Evolutionary conservation across 1,139 yeast species (phyloP).

Genomic region (Eremothecium cymbalariae): DNA sequence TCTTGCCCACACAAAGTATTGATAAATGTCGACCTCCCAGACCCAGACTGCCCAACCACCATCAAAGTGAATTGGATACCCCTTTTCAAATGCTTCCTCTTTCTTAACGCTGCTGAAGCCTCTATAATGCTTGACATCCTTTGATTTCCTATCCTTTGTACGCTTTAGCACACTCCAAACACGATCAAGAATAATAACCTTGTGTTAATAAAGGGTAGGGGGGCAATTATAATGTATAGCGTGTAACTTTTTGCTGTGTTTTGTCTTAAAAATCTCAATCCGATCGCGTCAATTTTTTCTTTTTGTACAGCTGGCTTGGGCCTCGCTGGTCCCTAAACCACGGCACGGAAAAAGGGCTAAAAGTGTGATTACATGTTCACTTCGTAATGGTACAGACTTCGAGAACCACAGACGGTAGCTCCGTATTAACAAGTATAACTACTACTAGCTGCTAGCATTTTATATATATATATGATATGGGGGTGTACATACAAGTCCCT

Average conservation of each 20-base stretch:
- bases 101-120: slow-evolving; percentile 43
- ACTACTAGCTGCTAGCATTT: too few species aligned
- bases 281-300: slow-evolving; percentile 4
- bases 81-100: slow-evolving; percentile 72
- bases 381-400: too few species aligned
- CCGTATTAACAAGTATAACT: too few species aligned
- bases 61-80: slow-evolving; percentile 78
- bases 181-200: neutral
- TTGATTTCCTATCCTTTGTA: too few species aligned
- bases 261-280: neutral
- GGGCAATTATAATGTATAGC: slow-evolving; percentile 3
- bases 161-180: too few species aligned
- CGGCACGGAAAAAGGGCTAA: too few species aligned
- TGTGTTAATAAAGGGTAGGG: slow-evolving; percentile 5
- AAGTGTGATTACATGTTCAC: too few species aligned
- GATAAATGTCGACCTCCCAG: slow-evolving; percentile 78
- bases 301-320: slow-evolving; percentile 1
- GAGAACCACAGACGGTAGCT: too few species aligned
- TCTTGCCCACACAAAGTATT: slow-evolving; percentile 87
- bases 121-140: slow-evolving; percentile 35
- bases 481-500: too few species aligned
- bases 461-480: too few species aligned
- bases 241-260: slow-evolving; percentile 4
- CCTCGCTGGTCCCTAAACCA: neutral
- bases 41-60: slow-evolving; percentile 76